phyloP scores from a whole-genome alignment of 495 filamentous ascomycete species.

The Aspergillus avenaceus region DNA sequence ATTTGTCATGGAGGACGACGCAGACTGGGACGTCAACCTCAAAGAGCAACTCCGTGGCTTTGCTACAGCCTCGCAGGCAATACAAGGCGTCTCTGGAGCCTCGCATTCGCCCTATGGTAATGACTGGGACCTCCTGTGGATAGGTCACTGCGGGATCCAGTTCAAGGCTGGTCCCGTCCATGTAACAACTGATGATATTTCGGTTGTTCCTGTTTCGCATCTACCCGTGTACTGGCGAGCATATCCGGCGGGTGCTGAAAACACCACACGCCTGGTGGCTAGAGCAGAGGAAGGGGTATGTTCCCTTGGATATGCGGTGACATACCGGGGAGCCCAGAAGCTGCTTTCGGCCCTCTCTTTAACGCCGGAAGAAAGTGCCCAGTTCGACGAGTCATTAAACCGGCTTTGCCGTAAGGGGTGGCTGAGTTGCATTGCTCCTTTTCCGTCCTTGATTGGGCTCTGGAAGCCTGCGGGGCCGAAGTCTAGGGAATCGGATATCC shows the following conservation, averaged over 20 bases:
- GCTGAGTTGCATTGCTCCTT: conserved; percentile 42
- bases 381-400: conserved; percentile 49
- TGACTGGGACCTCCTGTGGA: conserved; percentile 53
- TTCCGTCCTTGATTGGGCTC: conserved; percentile 44
- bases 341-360: conserved; percentile 44
- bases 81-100: not conserved
- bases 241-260: conserved; percentile 16
- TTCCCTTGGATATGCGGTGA: conserved; percentile 51
- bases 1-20: not conserved
- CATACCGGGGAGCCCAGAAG: conserved; percentile 45
- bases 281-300: conserved; percentile 44
- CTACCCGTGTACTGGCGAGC: conserved; percentile 19
- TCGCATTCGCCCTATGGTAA: conserved; percentile 48
- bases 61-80: not conserved
- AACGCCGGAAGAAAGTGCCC: conserved; percentile 28
- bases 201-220: conserved; percentile 13
- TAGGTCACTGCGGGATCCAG: conserved; percentile 44
- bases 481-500: conserved; percentile 43
- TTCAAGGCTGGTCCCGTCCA: conserved; percentile 15
- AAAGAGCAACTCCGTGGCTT: not conserved
- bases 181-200: conserved; percentile 17
- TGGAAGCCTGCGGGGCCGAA: conserved; percentile 38
- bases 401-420: conserved; percentile 37
- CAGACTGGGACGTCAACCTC: not conserved
- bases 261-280: conserved; percentile 45